Conservation (phyloP, 2,329 filamentous ascomycete genomes). For the Ambrosiella beaveri region DNA sequence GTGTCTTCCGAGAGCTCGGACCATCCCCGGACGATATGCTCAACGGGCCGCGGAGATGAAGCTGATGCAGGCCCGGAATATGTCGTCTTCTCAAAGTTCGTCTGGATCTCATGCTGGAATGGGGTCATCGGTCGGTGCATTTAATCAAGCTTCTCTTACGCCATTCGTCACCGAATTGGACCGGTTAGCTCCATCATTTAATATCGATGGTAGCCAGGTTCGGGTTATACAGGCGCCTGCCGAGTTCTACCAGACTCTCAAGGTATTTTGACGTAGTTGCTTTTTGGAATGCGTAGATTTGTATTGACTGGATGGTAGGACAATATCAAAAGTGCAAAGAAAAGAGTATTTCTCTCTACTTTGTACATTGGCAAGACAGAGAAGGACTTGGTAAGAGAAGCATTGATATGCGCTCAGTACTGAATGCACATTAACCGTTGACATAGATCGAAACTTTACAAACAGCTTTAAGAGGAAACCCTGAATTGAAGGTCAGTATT, state of each 20-base stretch:
- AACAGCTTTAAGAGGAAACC: constrained; percentile 56
- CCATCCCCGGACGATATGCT: no score
- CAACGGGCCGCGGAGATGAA: not conserved
- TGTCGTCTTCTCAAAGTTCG: constrained; percentile 1
- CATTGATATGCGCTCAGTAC: not conserved
- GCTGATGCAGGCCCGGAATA: constrained; percentile 2
- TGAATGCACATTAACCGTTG: not conserved
- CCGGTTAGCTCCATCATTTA: constrained; percentile 76
- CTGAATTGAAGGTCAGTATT: constrained; percentile 65
- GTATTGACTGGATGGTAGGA: constrained; percentile 28
- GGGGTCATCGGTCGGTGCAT: not conserved
- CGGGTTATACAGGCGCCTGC: constrained; percentile 59
- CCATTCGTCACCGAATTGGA: constrained; percentile 59
- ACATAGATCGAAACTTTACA: constrained; percentile 55
- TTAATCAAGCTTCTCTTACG: constrained; percentile 16
- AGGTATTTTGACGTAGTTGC: constrained; percentile 34
- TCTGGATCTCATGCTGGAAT: constrained; percentile 4
- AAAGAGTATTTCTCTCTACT: constrained; percentile 80
- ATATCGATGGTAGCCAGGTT: constrained; percentile 65
- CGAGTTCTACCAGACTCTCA: constrained; percentile 85
- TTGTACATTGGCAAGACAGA: constrained; percentile 92
- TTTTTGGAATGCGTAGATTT: not conserved
- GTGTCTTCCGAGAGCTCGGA: no score
- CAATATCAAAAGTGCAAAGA: constrained; percentile 66
- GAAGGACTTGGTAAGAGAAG: constrained; percentile 49